Percentiles rank a stretch among this genome's conserved stretches.
Evolutionary conservation across 495 filamentous ascomycete species (phyloP).

Genomic region (Penicillium antarcticum): DNA sequence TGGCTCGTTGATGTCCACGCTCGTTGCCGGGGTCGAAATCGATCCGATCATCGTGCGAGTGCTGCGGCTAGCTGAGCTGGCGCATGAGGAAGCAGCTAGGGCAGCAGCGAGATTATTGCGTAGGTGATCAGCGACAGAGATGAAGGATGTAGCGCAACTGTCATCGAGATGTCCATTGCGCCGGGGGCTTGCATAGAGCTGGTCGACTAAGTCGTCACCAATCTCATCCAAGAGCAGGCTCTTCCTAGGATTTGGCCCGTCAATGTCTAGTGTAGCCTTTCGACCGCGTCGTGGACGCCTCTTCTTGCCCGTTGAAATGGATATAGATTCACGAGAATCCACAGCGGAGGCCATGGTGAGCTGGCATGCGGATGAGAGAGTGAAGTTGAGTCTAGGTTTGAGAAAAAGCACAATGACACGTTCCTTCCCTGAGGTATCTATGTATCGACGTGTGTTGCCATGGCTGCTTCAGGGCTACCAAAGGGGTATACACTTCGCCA

Average conservation of each 20-base stretch:
- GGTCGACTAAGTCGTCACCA: slow-evolving; percentile 18
- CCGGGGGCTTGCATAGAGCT: slow-evolving; percentile 11
- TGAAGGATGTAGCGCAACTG: neutral
- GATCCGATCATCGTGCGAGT: slow-evolving; percentile 9
- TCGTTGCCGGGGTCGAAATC: slow-evolving; percentile 14
- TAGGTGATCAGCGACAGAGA: slow-evolving; percentile 19
- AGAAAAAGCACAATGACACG: too few species aligned
- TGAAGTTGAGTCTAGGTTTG: neutral
- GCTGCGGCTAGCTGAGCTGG: slow-evolving; percentile 17
- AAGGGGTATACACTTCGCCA: too few species aligned
- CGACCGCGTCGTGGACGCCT: slow-evolving; percentile 11
- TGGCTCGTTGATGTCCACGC: slow-evolving; percentile 7
- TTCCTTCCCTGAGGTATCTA: too few species aligned
- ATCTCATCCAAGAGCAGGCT: slow-evolving; percentile 19
- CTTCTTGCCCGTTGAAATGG: slow-evolving; percentile 8
- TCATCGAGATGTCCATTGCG: neutral
- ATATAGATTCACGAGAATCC: neutral
- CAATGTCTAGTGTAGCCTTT: slow-evolving; percentile 2
- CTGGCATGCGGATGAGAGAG: slow-evolving; percentile 7
- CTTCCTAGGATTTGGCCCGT: slow-evolving; percentile 12
- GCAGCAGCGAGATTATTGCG: slow-evolving; percentile 6
- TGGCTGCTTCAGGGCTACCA: too few species aligned
- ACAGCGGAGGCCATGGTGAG: neutral
- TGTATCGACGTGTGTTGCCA: too few species aligned
- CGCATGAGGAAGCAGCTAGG: slow-evolving; percentile 5